These are phyloP conservation scores for Kernera saxatilis DNA, from an alignment of 345 rosid species.

Conservation along the genomic window DNA sequence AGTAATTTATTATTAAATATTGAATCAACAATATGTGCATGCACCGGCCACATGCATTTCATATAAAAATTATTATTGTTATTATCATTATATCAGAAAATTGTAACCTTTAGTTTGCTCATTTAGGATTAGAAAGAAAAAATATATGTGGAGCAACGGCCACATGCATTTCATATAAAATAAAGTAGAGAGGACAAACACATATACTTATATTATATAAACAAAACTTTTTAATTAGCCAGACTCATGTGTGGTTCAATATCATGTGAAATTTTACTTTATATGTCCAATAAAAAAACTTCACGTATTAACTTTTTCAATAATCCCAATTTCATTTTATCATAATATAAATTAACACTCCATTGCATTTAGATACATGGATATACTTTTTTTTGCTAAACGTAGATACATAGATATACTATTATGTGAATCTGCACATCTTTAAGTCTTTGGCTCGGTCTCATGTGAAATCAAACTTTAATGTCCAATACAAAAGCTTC, in stretches of 20 bases:
- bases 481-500: conserved; percentile 10
- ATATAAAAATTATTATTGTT: too few relatives aligned
- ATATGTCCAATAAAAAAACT: conserved; percentile 9
- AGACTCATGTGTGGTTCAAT: conserved; percentile 19
- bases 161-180: conserved; percentile 12
- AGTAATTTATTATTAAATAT: neutral
- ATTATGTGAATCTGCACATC: too few relatives aligned
- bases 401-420: too few relatives aligned
- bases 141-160: conserved; percentile 13
- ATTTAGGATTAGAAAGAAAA: neutral
- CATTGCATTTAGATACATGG: too few relatives aligned
- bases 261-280: conserved; percentile 31
- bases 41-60: too few relatives aligned
- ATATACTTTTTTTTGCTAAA: too few relatives aligned
- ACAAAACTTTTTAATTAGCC: neutral
- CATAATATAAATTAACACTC: neutral
- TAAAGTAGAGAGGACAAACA: conserved; percentile 5
- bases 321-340: neutral
- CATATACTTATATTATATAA: neutral
- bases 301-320: neutral
- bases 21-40: too few relatives aligned
- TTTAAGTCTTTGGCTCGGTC: conserved; percentile 25
- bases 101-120: neutral
- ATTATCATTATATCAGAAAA: neutral
- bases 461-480: conserved; percentile 32